phyloP scores from a whole-genome alignment of 176 grass and related monocot genomes.

The Triticum dicoccoides region DNA sequence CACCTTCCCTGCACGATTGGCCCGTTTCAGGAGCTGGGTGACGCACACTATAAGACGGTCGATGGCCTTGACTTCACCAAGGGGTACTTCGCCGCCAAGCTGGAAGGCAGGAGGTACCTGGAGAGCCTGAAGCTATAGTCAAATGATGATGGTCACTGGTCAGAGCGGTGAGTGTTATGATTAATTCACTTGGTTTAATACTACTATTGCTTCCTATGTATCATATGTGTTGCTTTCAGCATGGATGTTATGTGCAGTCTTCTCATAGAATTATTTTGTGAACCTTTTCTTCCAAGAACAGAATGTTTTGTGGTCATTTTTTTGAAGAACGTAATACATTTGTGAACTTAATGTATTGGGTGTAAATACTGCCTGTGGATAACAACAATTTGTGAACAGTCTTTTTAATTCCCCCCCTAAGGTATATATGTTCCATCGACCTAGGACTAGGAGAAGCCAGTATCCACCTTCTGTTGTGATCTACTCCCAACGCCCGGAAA shows the following conservation, averaged over 20 bases:
- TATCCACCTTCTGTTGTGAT: not conserved
- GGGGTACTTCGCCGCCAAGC: constrained; percentile 43
- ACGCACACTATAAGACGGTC: constrained; percentile 30
- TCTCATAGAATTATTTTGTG: not conserved
- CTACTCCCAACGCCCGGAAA: too few species aligned
- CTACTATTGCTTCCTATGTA: not conserved
- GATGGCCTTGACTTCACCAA: constrained; percentile 39
- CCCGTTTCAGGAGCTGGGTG: constrained; percentile 37
- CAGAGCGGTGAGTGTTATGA: not conserved
- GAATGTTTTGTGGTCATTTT: not conserved
- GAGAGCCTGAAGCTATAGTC: constrained; percentile 47
- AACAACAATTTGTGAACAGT: not conserved
- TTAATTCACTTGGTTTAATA: not conserved
- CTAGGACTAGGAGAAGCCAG: not conserved
- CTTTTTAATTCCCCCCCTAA: not conserved
- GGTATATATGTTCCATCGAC: not conserved
- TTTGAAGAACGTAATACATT: not conserved
- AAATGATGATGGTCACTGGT: not conserved
- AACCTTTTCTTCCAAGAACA: not conserved
- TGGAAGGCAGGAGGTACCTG: constrained; percentile 50
- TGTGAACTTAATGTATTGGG: not conserved
- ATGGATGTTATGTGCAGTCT: not conserved
- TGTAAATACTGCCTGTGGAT: not conserved
- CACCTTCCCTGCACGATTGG: constrained; percentile 38
- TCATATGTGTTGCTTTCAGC: not conserved